These are phyloP conservation scores for Blastobotrys terrestris DNA, from an alignment of 805 yeast species.

Conservation along the genomic window DNA sequence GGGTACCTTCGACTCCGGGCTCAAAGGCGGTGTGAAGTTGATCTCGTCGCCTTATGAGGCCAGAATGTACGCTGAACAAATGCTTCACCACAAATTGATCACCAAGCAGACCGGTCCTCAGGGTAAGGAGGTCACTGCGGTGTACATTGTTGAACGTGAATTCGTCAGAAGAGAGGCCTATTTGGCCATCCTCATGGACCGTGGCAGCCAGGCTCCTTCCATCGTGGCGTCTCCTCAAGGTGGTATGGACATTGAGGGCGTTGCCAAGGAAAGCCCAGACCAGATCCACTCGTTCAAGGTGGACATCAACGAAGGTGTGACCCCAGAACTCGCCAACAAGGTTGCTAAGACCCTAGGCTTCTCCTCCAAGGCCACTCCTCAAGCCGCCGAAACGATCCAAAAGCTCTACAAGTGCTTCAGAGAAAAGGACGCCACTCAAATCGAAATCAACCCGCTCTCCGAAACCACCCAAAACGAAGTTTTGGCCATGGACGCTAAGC, in stretches of 20 bases:
- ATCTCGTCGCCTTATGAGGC: constrained; percentile 83
- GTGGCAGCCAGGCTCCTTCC: constrained; percentile 82
- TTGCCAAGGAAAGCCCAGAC: constrained; percentile 83
- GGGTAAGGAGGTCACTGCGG: constrained; percentile 96
- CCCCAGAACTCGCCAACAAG: constrained; percentile 65
- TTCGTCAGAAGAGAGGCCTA: constrained; percentile 93
- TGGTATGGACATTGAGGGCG: constrained; percentile 99
- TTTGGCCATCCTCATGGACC: constrained; percentile 90
- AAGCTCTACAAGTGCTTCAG: constrained; percentile 82
- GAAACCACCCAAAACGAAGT: constrained; percentile 88
- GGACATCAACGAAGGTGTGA: constrained; percentile 71
- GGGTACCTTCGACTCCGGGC: constrained; percentile 93
- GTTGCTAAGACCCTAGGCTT: constrained; percentile 80
- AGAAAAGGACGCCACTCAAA: constrained; percentile 95
- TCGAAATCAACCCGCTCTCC: constrained; percentile 96
- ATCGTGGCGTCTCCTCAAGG: constrained; percentile 97
- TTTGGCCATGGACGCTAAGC: constrained; percentile 98
- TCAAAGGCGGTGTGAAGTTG: constrained; percentile 94
- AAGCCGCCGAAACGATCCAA: constrained; percentile 82
- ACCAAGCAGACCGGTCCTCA: constrained; percentile 98
- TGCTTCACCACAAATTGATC: constrained; percentile 88
- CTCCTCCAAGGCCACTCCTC: constrained; percentile 66
- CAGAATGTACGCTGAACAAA: constrained; percentile 73
- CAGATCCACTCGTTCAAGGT: constrained; percentile 87
- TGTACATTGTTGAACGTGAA: constrained; percentile 90